Percentiles rank a stretch among this genome's conserved stretches.
Evolutionary conservation across 2,329 filamentous ascomycete genomes (phyloP).

Genomic region (Aspergillus jensenii): DNA sequence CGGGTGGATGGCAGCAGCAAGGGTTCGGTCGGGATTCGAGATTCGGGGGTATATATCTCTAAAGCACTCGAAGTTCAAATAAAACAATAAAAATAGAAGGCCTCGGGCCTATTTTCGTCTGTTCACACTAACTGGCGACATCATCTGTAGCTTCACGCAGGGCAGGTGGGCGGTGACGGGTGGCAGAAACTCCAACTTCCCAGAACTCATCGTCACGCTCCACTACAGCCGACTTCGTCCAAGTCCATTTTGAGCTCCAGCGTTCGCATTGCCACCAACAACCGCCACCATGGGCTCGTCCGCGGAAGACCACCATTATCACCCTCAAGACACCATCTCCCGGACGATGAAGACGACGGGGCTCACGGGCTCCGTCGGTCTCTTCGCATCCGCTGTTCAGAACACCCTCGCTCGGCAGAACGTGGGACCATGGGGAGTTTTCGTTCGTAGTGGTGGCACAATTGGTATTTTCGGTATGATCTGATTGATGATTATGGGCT

Average conservation of each 20-base stretch:
- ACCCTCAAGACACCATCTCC: slow-evolving; percentile 72
- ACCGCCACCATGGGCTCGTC: slow-evolving; percentile 50
- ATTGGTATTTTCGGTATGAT: slow-evolving; percentile 66
- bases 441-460: slow-evolving; percentile 74
- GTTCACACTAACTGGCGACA: slow-evolving; percentile 7
- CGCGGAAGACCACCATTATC: slow-evolving; percentile 56
- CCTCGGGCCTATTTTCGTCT: slow-evolving; percentile 3
- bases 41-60: neutral
- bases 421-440: slow-evolving; percentile 74
- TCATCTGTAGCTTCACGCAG: slow-evolving; percentile 18
- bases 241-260: slow-evolving; percentile 25
- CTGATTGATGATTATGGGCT: neutral
- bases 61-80: neutral
- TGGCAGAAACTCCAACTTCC: slow-evolving; percentile 28
- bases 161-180: slow-evolving; percentile 22
- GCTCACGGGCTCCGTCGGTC: slow-evolving; percentile 66
- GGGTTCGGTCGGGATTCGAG: neutral
- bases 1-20: slow-evolving; percentile 2
- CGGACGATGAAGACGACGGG: slow-evolving; percentile 64
- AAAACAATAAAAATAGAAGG: slow-evolving; percentile 4
- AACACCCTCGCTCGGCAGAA: slow-evolving; percentile 85
- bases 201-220: slow-evolving; percentile 27
- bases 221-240: slow-evolving; percentile 22
- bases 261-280: slow-evolving; percentile 18
- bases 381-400: slow-evolving; percentile 74